Percentiles rank a stretch among this genome's conserved stretches.
Evolutionary conservation across 2,329 filamentous ascomycete species (phyloP).

Genomic region (Fusarium pseudograminearum): DNA sequence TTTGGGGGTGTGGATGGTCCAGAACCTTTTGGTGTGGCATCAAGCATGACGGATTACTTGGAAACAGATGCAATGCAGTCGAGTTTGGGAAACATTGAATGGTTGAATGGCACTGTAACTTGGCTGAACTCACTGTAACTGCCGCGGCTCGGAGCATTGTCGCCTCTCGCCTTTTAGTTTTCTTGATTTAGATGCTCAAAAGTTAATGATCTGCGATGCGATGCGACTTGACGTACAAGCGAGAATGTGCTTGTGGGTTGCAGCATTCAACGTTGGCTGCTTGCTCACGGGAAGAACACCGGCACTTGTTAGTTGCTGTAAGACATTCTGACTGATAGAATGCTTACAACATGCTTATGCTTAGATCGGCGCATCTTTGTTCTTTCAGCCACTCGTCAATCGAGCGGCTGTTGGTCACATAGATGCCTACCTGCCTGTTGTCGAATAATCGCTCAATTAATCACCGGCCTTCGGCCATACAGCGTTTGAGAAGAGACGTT

Average conservation of each 20-base stretch:
- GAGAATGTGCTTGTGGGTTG: constrained; percentile 26
- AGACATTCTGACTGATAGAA: constrained; percentile 11
- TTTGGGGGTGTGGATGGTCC: constrained; percentile 8
- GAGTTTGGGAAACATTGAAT: background rate
- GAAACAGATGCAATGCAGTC: constrained; percentile 17
- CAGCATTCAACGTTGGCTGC: background rate
- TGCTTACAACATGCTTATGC: constrained; percentile 14
- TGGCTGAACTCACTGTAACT: constrained; percentile 11
- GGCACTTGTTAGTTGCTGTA: constrained; percentile 20
- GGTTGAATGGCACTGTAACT: background rate
- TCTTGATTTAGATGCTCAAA: constrained; percentile 14
- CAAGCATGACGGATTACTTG: constrained; percentile 24
- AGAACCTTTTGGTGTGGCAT: background rate
- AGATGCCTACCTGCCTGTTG: background rate
- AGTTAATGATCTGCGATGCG: constrained; percentile 26
- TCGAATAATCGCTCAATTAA: constrained; percentile 38
- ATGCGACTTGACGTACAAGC: constrained; percentile 39
- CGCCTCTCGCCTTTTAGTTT: constrained; percentile 1
- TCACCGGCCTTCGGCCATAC: constrained; percentile 30
- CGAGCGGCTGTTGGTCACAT: constrained; percentile 13
- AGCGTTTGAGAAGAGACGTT: constrained; percentile 21
- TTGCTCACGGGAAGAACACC: constrained; percentile 16
- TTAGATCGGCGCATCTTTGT: constrained; percentile 5
- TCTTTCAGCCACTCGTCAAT: constrained; percentile 15
- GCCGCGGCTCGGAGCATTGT: constrained; percentile 21